These are phyloP conservation scores for Ilex paraguariensis DNA, from an alignment of 305 asterid genomes.

Conservation along the genomic window DNA sequence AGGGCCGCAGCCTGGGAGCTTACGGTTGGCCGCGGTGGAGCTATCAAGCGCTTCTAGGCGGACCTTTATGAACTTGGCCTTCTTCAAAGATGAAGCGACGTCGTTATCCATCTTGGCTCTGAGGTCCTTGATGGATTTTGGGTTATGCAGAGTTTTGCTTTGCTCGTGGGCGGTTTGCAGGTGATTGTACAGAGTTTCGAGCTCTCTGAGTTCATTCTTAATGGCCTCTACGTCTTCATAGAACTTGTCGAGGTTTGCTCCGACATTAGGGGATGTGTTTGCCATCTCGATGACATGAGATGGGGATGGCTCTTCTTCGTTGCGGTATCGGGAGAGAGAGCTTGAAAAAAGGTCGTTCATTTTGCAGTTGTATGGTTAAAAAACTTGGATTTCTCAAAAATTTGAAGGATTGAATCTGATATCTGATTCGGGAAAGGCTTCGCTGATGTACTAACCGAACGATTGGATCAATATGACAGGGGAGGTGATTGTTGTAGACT, in stretches of 20 bases:
- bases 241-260: slow-evolving; percentile 69
- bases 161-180: slow-evolving; percentile 68
- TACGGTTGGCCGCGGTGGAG: slow-evolving; percentile 39
- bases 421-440: no score
- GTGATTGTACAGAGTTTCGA: slow-evolving; percentile 51
- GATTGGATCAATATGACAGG: no score
- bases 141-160: slow-evolving; percentile 82
- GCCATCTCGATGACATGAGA: slow-evolving; percentile 43
- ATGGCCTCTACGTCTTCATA: slow-evolving; percentile 73
- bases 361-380: no score
- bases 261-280: slow-evolving; percentile 29
- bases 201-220: slow-evolving; percentile 63
- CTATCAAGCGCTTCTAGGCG: slow-evolving; percentile 33
- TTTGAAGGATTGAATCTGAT: no score
- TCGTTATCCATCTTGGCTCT: slow-evolving; percentile 73
- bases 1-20: slow-evolving; percentile 42
- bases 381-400: no score
- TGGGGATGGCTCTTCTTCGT: no score
- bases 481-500: no score
- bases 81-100: slow-evolving; percentile 30
- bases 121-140: slow-evolving; percentile 65
- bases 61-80: slow-evolving; percentile 37
- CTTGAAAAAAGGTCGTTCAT: no score
- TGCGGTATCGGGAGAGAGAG: no score
- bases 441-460: no score